A percentile compares a stretch with the other conserved stretches of the same genome.
phyloP scores from a whole-genome alignment of 106 monocot species.

The Acorus gramineus region DNA sequence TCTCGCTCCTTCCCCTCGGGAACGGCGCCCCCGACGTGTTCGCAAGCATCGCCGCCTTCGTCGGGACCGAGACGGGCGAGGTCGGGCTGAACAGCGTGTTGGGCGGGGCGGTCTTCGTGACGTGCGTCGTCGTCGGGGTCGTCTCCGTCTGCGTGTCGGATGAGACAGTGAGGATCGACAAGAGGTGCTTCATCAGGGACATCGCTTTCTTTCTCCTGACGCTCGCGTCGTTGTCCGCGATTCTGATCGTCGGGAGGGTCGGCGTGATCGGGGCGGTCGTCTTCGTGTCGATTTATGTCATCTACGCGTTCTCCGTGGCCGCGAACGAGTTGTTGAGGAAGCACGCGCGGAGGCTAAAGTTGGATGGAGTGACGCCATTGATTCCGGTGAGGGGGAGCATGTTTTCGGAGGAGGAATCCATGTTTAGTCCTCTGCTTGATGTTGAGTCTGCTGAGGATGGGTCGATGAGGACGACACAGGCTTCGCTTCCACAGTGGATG shows the following conservation, averaged over 20 bases:
- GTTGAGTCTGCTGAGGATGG: constrained; percentile 30
- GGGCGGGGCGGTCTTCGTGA: constrained; percentile 90
- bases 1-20: constrained; percentile 85
- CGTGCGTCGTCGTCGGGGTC: constrained; percentile 66
- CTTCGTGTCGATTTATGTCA: constrained; percentile 63
- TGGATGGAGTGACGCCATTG: constrained; percentile 69
- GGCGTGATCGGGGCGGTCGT: constrained; percentile 59
- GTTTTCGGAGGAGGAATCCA: constrained; percentile 61
- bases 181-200: constrained; percentile 73
- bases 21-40: constrained; percentile 98
- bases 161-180: constrained; percentile 68
- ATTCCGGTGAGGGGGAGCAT: constrained; percentile 77
- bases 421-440: constrained; percentile 62
- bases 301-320: constrained; percentile 73
- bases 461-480: constrained; percentile 16
- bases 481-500: constrained; percentile 86
- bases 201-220: constrained; percentile 71
- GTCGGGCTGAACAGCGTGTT: constrained; percentile 89
- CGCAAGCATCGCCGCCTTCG: constrained; percentile 75
- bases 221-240: constrained; percentile 39
- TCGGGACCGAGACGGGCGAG: constrained; percentile 65
- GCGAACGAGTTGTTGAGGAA: constrained; percentile 76
- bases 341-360: constrained; percentile 61
- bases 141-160: constrained; percentile 60
- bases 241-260: constrained; percentile 65